Evolutionary conservation across 371 early-diverging fungal species (phyloP).

Genomic region (Zancudomyces culisetae): DNA sequence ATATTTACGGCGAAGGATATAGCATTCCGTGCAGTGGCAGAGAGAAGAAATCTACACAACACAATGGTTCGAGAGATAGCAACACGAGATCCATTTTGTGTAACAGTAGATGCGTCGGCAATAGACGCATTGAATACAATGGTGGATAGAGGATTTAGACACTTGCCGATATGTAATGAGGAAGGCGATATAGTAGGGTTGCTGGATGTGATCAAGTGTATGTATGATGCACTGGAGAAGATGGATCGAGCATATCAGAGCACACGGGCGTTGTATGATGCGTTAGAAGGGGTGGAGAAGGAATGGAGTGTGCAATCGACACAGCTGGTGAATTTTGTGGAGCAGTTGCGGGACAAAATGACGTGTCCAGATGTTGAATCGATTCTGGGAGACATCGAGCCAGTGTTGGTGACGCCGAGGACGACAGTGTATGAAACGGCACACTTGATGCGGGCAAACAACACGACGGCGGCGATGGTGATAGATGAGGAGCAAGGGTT

Average conservation of each 20-base stretch:
- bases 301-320: conserved; percentile 46
- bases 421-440: conserved; percentile 81
- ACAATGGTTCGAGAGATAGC: conserved; percentile 73
- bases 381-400: conserved; percentile 47
- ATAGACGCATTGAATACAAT: conserved; percentile 86
- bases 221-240: conserved; percentile 84
- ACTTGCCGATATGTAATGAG: conserved; percentile 86
- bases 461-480: conserved; percentile 80
- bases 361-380: conserved; percentile 69
- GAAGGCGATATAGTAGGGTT: conserved; percentile 83
- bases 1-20: conserved; percentile 79
- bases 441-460: conserved; percentile 59
- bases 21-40: conserved; percentile 71
- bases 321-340: conserved; percentile 45
- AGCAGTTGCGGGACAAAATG: conserved; percentile 52
- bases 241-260: conserved; percentile 85
- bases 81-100: conserved; percentile 78
- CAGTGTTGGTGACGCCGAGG: conserved; percentile 55
- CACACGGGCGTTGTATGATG: conserved; percentile 66
- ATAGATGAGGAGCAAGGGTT: conserved; percentile 51
- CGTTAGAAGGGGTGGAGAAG: conserved; percentile 81
- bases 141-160: conserved; percentile 84
- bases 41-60: conserved; percentile 51
- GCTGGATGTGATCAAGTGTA: conserved; percentile 86
- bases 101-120: conserved; percentile 57